Evolutionary conservation across 2,329 filamentous ascomycete genomes (phyloP), one percentile per base, ranked within the genome.

Genomic region (Botryosphaeria dothidea): DNA sequence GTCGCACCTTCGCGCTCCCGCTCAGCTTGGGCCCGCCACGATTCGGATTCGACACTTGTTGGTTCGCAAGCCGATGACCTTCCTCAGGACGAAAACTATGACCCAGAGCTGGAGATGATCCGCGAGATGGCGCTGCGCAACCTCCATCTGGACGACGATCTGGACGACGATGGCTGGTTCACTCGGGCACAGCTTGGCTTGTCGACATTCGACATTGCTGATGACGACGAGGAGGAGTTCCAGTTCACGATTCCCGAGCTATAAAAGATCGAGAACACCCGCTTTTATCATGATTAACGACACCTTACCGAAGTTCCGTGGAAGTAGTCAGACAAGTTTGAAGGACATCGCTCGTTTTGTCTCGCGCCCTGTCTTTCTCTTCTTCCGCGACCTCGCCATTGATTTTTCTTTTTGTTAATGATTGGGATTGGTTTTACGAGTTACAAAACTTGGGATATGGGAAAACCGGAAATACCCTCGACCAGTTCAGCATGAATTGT

Each of bases 51-150:
- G 36, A 75, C 75, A 2, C 69, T 71, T 27, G 71, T 70, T 4
- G 75, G 74, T 2, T 71, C 76, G 6, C 73, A 76, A 11, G 66
- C 69, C 15, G 63, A 68, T 4, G 29, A 62, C 1, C 65, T 68
- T 5, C 15, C 27, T 11, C 27, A 34, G 3, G 71, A 73, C 9
- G 70, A 75, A 23, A 54, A 70, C 17, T 49, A 67, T 9, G 66
- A 67, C 25, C 31, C 74, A 0, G 74, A 75, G 27, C 70, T 74
- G 62, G 74, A 76, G n/a, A 64, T 75, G 0, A 73, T 76, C 65
- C 72, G 72, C 21, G 75, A 77, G 63, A 66, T 77, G 64, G 69
- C 48, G 19, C 36, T 54, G 6, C 48, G 48, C 7, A 63, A 63
- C 36, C 56, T 60, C n/a, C 41, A 34, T 19, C n/a, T 62, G 31